Evolutionary conservation across 169 alveolate genomes (phyloP), one percentile per base, ranked within the genome.

Genomic region (Plasmodium coatneyi): DNA sequence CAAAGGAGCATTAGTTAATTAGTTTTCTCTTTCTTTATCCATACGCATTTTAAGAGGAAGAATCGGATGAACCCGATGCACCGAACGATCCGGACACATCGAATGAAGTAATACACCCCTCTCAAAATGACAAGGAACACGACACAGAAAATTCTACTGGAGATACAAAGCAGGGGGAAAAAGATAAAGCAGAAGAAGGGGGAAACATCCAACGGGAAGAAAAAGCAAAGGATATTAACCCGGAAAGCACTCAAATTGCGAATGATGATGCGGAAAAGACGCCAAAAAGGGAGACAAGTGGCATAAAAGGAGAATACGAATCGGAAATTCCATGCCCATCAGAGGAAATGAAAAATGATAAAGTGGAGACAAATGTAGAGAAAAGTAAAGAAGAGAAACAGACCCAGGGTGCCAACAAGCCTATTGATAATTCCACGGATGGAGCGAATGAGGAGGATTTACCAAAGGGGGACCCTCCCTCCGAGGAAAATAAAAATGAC

Each of bases 291-390:
- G 72, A 83, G 41, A 54, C 43, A 70, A 43, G 39, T 41, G 49
- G 12, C 49, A 83, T 12, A 71, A 83, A 83, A 83, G 74, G 14
- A 22, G 92, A 76, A 54, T 12, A 66, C 14, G 19, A 66, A 66
- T 28, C 76, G 36, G 76, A 66, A 66, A 66, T 19, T 25, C 41
- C 30, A 28, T 9, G 4, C 76, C 30, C 30, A 66, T 19, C 36
- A 28, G 36, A 66, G 41, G 71, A 76, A 52, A 46, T 7, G 30
- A 76, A 74, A 19, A 54, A 86, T 14, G 54, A 86, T 14, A 41
- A 14, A 34, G 12, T 52, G 54, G 78, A 19, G 22, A 41, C 71
- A 25, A 84, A 72, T 46, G 22, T 71, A n/a, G 66, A 71, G 70
- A 25, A 14, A 86, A 49, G 14, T 32, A 66, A 22, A 52, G 54